phyloP scores from a whole-genome alignment of 306 rosid species.

The Castanea sativa region DNA sequence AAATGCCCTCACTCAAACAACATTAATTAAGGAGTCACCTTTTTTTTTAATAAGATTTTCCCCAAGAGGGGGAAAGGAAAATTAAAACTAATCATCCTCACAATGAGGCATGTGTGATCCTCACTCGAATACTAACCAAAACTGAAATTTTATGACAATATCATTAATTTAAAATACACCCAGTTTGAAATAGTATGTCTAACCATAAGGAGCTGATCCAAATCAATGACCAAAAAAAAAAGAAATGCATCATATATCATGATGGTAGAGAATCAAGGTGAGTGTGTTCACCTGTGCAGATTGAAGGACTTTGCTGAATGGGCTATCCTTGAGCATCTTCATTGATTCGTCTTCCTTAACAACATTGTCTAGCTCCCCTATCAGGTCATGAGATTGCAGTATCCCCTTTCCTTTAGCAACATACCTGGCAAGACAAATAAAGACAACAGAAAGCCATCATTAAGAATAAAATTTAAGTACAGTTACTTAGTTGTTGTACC shows the following conservation, averaged over 20 bases:
- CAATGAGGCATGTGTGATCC: no score
- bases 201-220: neutral
- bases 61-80: no score
- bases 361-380: slow-evolving; percentile 32
- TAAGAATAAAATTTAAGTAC: no score
- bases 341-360: slow-evolving; percentile 29
- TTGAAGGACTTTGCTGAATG: slow-evolving; percentile 52
- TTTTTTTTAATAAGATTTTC: no score
- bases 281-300: slow-evolving; percentile 46
- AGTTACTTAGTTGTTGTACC: no score
- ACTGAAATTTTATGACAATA: no score
- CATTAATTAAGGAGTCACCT: no score
- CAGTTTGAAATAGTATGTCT: no score
- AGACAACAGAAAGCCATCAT: neutral
- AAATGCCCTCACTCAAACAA: no score
- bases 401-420: slow-evolving; percentile 47
- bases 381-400: slow-evolving; percentile 39
- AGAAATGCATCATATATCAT: neutral
- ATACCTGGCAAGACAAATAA: slow-evolving; percentile 30
- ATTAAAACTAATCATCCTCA: no score
- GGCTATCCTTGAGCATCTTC: slow-evolving; percentile 37
- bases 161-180: no score
- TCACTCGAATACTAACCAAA: no score
- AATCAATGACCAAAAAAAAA: neutral
- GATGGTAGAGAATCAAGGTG: neutral